Percentiles rank a stretch among this genome's conserved stretches.
Conservation (phyloP, 164 flowering plant species). For the Berberis vulgaris region DNA sequence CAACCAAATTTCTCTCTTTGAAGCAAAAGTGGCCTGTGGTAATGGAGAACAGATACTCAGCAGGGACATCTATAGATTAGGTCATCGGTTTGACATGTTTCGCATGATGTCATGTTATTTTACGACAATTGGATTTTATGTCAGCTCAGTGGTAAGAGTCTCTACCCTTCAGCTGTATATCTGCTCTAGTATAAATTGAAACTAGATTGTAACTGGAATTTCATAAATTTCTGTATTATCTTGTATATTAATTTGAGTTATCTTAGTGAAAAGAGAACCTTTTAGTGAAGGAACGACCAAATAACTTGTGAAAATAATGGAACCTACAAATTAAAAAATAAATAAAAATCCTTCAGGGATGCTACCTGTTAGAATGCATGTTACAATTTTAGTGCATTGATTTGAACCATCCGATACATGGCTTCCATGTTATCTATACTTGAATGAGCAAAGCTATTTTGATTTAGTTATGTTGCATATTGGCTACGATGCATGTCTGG, state of each 20-base stretch:
- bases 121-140: slow-evolving; percentile 82
- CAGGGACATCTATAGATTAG: slow-evolving; percentile 84
- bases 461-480: no score
- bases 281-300: no score
- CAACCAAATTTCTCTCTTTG: slow-evolving; percentile 95
- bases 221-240: background rate
- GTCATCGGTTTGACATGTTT: slow-evolving; percentile 97
- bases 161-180: background rate
- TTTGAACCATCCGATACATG: no score
- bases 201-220: background rate
- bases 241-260: background rate
- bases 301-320: no score
- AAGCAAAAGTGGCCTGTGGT: slow-evolving; percentile 98
- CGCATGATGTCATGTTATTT: slow-evolving; percentile 94
- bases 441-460: no score
- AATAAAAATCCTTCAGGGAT: no score
- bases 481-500: no score
- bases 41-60: slow-evolving; percentile 98
- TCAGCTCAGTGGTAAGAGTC: slow-evolving; percentile 83
- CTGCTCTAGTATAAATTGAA: background rate
- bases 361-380: no score
- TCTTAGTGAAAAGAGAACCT: background rate
- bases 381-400: no score
- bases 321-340: no score
- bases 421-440: no score